Percentiles rank a stretch among this genome's conserved stretches.
Conservation (phyloP, 208 protist species). For the Strigomonas culicis region DNA sequence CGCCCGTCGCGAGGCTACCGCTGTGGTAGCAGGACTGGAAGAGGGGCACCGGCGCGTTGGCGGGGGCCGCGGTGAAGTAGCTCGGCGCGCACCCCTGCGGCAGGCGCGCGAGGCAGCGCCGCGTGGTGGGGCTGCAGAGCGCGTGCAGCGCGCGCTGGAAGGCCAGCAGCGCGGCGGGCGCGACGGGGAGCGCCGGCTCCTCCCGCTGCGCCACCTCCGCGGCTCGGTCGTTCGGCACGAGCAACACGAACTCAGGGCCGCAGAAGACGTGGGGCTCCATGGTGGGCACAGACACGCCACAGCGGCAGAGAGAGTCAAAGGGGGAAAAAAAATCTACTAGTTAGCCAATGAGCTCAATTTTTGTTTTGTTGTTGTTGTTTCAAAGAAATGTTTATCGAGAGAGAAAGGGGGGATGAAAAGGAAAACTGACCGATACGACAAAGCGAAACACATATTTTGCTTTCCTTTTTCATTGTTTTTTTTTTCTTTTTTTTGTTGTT, state of each 20-base stretch:
- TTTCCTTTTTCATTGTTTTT: conserved; percentile 1
- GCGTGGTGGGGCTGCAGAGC: conserved; percentile 78
- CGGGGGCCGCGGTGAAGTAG: too few species aligned
- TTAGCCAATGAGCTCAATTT: not conserved
- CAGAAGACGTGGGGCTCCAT: conserved; percentile 98
- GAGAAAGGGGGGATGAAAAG: not conserved
- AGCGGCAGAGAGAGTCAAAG: not conserved
- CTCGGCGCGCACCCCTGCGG: too few species aligned
- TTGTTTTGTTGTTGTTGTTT: not conserved
- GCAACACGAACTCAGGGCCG: conserved; percentile 91
- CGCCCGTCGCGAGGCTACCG: too few species aligned
- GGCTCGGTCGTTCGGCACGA: conserved; percentile 90
- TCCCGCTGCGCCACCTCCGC: conserved; percentile 71
- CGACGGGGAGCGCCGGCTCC: conserved; percentile 96
- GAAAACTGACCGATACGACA: not conserved
- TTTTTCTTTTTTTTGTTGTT: conserved; percentile 4
- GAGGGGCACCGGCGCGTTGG: too few species aligned
- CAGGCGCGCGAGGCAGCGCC: too few species aligned
- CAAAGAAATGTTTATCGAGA: too few species aligned
- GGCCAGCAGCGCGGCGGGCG: conserved; percentile 82
- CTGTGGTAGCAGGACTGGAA: too few species aligned
- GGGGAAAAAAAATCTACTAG: too few species aligned
- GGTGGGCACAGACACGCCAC: not conserved
- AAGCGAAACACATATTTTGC: not conserved
- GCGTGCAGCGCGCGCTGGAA: conserved; percentile 91